A percentile compares a stretch with the other conserved stretches of the same genome.
These are phyloP conservation scores for Botrytis byssoidea DNA, from an alignment of 2,329 filamentous ascomycete species.

Conservation along the genomic window DNA sequence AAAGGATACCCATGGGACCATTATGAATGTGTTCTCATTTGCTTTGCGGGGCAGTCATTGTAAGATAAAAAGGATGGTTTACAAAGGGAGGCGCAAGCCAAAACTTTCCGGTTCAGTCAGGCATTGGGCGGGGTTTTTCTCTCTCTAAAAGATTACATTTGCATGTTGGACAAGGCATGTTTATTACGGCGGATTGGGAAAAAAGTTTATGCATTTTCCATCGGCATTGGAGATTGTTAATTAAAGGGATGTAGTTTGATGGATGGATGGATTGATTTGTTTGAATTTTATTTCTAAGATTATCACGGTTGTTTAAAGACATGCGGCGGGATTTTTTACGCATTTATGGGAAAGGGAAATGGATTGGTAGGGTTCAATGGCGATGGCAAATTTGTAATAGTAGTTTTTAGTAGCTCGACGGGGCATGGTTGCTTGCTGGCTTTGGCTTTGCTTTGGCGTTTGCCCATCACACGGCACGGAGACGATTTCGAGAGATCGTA, in stretches of 20 bases:
- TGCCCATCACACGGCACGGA: slow-evolving; percentile 10
- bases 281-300: background rate
- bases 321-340: slow-evolving; percentile 8
- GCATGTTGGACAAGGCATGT: slow-evolving; percentile 16
- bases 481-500: slow-evolving; percentile 8
- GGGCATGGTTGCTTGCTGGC: slow-evolving; percentile 6
- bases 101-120: slow-evolving; percentile 23
- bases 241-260: slow-evolving; percentile 1
- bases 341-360: slow-evolving; percentile 14
- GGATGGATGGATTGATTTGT: slow-evolving; percentile 11
- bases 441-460: slow-evolving; percentile 15
- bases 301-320: slow-evolving; percentile 11
- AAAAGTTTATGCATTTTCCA: slow-evolving; percentile 21
- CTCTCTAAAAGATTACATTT: slow-evolving; percentile 16
- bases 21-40: slow-evolving; percentile 20
- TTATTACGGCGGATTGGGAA: slow-evolving; percentile 9
- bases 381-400: slow-evolving; percentile 19
- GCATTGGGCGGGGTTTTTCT: slow-evolving; percentile 20
- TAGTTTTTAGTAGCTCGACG: slow-evolving; percentile 20
- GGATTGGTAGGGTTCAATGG: slow-evolving; percentile 7
- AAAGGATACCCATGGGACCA: slow-evolving; percentile 23
- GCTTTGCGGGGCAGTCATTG: slow-evolving; percentile 20
- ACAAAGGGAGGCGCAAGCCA: slow-evolving; percentile 21
- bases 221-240: slow-evolving; percentile 17
- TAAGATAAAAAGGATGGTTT: slow-evolving; percentile 24